Conservation (phyloP, 129 eudicot species). For the Artemisia tridentata region DNA sequence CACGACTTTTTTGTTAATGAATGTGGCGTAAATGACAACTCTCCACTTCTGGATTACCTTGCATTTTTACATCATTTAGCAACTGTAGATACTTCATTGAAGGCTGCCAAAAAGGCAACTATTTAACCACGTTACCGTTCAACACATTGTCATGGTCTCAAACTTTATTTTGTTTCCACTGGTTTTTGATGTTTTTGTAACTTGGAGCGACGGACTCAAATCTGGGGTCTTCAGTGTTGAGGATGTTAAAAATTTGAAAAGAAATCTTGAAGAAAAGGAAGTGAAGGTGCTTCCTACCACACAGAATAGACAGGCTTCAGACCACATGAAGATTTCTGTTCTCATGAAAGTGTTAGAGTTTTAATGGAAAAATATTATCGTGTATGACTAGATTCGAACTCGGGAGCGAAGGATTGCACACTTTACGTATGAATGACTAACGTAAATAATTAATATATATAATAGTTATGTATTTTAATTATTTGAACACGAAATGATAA, state of each 20-base stretch:
- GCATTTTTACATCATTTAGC: constrained; percentile 66
- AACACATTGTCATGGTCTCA: too few species aligned
- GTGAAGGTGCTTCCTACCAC: constrained; percentile 73
- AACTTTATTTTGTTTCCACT: constrained; percentile 11
- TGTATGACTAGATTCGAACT: too few species aligned
- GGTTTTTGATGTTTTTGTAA: constrained; percentile 68
- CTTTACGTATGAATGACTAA: too few species aligned
- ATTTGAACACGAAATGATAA: too few species aligned
- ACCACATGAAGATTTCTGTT: constrained; percentile 36
- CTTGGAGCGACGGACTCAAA: constrained; percentile 58
- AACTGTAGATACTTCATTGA: constrained; percentile 46
- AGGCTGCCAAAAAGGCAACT: constrained; percentile 56
- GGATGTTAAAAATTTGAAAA: constrained; percentile 58
- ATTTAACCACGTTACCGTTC: too few species aligned
- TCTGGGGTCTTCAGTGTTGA: constrained; percentile 54
- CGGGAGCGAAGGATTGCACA: too few species aligned
- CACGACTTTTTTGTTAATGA: constrained; percentile 73
- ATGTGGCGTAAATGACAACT: constrained; percentile 75
- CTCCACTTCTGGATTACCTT: constrained; percentile 56
- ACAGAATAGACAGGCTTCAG: constrained; percentile 65
- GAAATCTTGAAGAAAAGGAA: constrained; percentile 46
- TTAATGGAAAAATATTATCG: too few species aligned
- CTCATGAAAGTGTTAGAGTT: constrained; percentile 54
- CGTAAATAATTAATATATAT: too few species aligned
- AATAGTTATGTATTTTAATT: too few species aligned